Conservation (phyloP, 1,139 yeast genomes). For the Saccharomyces hybrid region DNA sequence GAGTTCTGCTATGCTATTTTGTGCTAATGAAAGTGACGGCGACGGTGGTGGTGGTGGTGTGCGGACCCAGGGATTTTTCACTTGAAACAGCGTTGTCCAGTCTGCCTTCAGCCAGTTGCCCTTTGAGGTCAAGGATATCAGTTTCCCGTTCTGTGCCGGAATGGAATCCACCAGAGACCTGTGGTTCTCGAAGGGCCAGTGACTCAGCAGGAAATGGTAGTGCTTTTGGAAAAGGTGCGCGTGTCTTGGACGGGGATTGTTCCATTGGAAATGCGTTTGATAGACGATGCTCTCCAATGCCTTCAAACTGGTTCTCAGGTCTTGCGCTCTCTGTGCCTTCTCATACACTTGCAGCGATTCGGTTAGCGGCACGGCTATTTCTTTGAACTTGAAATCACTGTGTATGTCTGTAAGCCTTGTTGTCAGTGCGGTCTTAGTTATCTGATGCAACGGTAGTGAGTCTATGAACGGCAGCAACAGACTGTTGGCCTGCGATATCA, state of each 20-base stretch:
- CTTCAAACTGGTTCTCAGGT: not conserved
- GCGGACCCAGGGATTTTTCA: not conserved
- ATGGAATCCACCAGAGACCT: not conserved
- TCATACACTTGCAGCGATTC: not conserved
- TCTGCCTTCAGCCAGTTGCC: not conserved
- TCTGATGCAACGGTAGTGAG: not conserved
- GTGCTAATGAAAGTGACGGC: not conserved
- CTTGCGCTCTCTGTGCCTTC: not conserved
- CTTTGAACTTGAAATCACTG: not conserved
- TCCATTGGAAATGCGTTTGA: slow-evolving; percentile 5
- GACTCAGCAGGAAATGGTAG: not conserved
- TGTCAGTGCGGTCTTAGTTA: not conserved
- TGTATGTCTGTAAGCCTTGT: not conserved
- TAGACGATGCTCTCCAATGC: slow-evolving; percentile 4
- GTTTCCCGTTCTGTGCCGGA: not conserved
- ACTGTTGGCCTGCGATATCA: not conserved
- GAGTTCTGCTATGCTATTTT: not conserved
- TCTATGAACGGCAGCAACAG: not conserved
- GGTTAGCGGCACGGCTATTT: not conserved
- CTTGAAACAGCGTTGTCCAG: not conserved
- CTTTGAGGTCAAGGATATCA: slow-evolving; percentile 2
- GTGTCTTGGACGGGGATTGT: slow-evolving; percentile 5
- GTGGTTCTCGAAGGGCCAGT: slow-evolving; percentile 12
- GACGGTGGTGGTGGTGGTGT: not conserved
- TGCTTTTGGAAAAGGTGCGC: slow-evolving; percentile 5